Base-by-base conservation (phyloP, 2,329 filamentous ascomycete species). In the Aureobasidium leucospermi region DNA sequence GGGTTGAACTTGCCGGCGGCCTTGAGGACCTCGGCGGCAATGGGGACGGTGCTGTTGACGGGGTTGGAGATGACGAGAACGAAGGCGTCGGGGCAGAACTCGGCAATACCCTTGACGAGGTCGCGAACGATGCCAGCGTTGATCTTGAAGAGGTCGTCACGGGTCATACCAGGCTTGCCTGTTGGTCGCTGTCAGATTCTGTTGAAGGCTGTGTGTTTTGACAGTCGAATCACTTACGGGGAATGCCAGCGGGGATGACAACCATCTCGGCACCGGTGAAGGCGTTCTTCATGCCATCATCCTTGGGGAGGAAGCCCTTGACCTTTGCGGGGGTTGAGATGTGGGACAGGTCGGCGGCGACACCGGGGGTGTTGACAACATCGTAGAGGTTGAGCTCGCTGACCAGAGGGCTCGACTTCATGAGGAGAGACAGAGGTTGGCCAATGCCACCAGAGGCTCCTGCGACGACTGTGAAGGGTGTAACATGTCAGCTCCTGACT, bases 81-180 rank as follows among this genome's bases (percentile, higher is more conserved):
- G 79, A 87, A 96, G 59, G 94, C 94, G 75, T 96, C 95, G 73
- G 94, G 94, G 74, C 86, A 87, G 71, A 88, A 85, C 74, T 96
- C 86, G 68, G 93, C 91, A 69, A 90, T 85, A 57, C 89, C 86
- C 81, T 96, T 88, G 69, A 95, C 87, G 67, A 99, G 83, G 68
- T 90, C 91, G 79, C 94, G 90, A 73, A 99, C 94, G 72, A 99
- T 99, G 70, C 92, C 90, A 63, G 94, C 94, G 76, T 99, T 99
- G 83, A 96, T 96, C 81, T 96, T 96, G 88, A 99, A 99, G 62
- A 99, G 89, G 74, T 97, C 94, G 71, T 99, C 94, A 80, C 94
- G 91, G 76, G 89, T 96, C 94, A 99, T 99, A 71, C 94, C 94
- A 69, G 94, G 94, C 84, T 97, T 97, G 79, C 93, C 93, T 96